A percentile compares a stretch with the other conserved stretches of the same genome.
These are phyloP conservation scores for Verticillium nonalfalfae DNA, from an alignment of 2,329 filamentous ascomycete genomes.

Conservation along the genomic window DNA sequence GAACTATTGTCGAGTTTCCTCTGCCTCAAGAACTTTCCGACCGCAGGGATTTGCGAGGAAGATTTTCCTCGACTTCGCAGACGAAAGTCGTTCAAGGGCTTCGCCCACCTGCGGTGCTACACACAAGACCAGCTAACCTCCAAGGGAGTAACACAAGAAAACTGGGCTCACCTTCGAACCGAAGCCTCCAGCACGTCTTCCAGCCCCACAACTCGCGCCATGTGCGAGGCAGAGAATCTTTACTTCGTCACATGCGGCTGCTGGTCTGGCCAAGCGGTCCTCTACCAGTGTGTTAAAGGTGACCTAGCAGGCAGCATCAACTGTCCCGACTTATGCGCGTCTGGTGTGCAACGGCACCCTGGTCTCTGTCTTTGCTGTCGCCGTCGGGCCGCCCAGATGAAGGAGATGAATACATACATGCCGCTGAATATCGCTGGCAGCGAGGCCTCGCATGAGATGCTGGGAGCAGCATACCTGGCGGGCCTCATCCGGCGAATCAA, in stretches of 20 bases:
- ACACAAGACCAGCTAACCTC: too few relatives aligned
- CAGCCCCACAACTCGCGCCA: neutral
- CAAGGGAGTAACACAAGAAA: too few relatives aligned
- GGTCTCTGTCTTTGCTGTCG: slow-evolving; percentile 7
- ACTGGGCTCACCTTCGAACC: too few relatives aligned
- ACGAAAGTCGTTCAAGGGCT: too few relatives aligned
- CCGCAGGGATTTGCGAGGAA: too few relatives aligned
- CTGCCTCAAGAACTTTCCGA: too few relatives aligned
- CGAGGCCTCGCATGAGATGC: neutral
- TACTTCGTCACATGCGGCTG: slow-evolving; percentile 9
- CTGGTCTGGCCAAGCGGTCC: slow-evolving; percentile 5
- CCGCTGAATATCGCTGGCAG: neutral
- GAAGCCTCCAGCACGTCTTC: too few relatives aligned
- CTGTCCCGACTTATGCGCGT: slow-evolving; percentile 2
- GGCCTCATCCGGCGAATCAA: neutral
- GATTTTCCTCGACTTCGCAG: too few relatives aligned
- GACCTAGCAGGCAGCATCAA: neutral
- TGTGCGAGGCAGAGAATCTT: slow-evolving; percentile 10
- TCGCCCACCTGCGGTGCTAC: too few relatives aligned
- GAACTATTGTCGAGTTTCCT: too few relatives aligned
- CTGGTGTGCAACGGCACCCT: slow-evolving; percentile 6
- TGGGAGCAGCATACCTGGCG: neutral
- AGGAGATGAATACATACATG: neutral
- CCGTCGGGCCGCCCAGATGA: slow-evolving; percentile 2
- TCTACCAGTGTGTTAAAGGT: slow-evolving; percentile 1